phyloP scores from a whole-genome alignment of 2,329 filamentous ascomycete species.

The Fusarium lyarnte region DNA sequence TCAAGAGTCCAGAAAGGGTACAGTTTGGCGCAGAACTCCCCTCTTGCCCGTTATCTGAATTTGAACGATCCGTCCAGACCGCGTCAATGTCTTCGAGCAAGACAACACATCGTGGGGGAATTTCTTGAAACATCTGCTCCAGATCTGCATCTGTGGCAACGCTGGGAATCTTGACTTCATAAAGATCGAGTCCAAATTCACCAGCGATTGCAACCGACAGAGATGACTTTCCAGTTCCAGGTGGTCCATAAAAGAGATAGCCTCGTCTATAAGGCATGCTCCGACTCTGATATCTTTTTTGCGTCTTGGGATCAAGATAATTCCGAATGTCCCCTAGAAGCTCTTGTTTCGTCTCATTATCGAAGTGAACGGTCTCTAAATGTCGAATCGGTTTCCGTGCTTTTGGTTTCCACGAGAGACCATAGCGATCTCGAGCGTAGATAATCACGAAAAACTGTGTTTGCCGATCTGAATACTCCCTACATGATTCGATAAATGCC shows the following conservation, averaged over 20 bases:
- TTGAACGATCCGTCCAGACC: slow-evolving; percentile 45
- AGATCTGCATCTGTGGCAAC: slow-evolving; percentile 61
- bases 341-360: slow-evolving; percentile 55
- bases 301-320: slow-evolving; percentile 59
- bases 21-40: slow-evolving; percentile 40
- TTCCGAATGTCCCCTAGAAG: slow-evolving; percentile 62
- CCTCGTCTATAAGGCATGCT: slow-evolving; percentile 55
- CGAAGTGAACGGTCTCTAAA: slow-evolving; percentile 62
- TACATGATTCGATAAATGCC: slow-evolving; percentile 56
- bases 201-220: slow-evolving; percentile 63
- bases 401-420: slow-evolving; percentile 59
- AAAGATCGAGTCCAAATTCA: slow-evolving; percentile 61
- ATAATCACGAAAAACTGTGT: slow-evolving; percentile 62
- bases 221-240: slow-evolving; percentile 69
- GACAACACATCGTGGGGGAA: slow-evolving; percentile 63
- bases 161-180: slow-evolving; percentile 59
- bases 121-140: slow-evolving; percentile 60
- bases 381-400: slow-evolving; percentile 59
- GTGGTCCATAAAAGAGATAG: slow-evolving; percentile 72
- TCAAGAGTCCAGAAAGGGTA: slow-evolving; percentile 73
- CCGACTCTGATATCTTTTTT: slow-evolving; percentile 70
- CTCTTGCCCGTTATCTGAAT: slow-evolving; percentile 26
- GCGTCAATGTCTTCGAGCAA: slow-evolving; percentile 66
- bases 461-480: slow-evolving; percentile 58
- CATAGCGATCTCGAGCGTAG: slow-evolving; percentile 56